Base-by-base conservation (phyloP, 2,329 filamentous ascomycete species). In the Penicillium crustosum region DNA sequence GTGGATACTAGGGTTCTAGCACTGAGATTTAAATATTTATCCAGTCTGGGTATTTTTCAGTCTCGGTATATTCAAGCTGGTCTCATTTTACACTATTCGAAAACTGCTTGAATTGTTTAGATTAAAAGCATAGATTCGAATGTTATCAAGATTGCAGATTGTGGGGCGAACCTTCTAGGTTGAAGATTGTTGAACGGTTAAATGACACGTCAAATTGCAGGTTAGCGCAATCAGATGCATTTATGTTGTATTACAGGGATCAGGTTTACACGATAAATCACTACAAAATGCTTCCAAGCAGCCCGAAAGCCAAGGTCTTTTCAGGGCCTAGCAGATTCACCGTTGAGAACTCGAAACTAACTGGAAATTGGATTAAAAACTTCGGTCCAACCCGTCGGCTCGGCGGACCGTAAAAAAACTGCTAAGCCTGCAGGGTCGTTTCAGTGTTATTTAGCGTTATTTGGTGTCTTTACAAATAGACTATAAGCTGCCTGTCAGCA, bases 401-500 rank as follows among this genome's bases (percentile, higher is more conserved):
- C 9, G 17, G 36, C 13, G 44, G 13, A 10, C 45, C 45, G 21
- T 19, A 31, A 19, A 29, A 15, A 42, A 29, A 12, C 12, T 1
- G 23, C 12, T 21, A 13, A 36, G 5, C 13, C 47, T 44, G 39
- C 38, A 44, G 36, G 38, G 4, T 13, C n/a, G 36, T 39, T 39
- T 19, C 36, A 19, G 36, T 39, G 10, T 10, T 6, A 21, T 39
- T 50, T 29, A 23, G 38, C 7, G 45, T 44, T 21, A 39, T 48
- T 42, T 43, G n/a, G 45, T 23, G 47, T 44, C 35, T 54, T 54
- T 42, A 49, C 53, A 36, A 36, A 55, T 42, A 13, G 38, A 49
- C 45, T 54, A 35, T 54, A 56, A 56, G 43, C 47, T 25, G 31
- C 23, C n/a, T 56, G 53, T 56, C 53, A 52, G 53, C 53, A 54